phyloP scores from a whole-genome alignment of 495 filamentous ascomycete species.

The Daldinia decipiens region DNA sequence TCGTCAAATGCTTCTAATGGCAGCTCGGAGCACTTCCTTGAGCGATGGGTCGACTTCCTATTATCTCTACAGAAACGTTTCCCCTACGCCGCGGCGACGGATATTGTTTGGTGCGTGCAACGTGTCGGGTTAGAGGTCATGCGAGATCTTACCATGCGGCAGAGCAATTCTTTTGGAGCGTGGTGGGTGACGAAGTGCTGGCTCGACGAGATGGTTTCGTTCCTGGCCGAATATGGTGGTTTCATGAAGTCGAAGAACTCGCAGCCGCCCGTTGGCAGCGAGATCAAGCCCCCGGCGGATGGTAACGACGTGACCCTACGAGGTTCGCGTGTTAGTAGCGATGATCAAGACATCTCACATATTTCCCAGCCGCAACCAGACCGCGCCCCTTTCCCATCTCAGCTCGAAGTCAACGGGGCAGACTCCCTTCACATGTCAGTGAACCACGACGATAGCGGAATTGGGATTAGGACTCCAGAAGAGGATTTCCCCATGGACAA shows the following conservation, averaged over 20 bases:
- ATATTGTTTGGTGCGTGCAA: conserved; percentile 75
- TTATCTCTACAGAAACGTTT: conserved; percentile 78
- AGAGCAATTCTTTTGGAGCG: conserved; percentile 86
- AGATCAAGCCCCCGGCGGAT: conserved; percentile 46
- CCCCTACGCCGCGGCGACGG: conserved; percentile 71
- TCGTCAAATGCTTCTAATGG: conserved; percentile 38
- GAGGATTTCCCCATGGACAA: conserved; percentile 66
- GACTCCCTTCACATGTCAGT: conserved; percentile 39
- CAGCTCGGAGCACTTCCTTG: conserved; percentile 69
- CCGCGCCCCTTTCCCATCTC: conserved; percentile 55
- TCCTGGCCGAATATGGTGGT: conserved; percentile 90
- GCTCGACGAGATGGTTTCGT: conserved; percentile 93
- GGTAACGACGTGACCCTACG: conserved; percentile 47
- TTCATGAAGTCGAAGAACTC: conserved; percentile 73
- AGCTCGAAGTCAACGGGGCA: conserved; percentile 44
- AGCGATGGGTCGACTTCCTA: conserved; percentile 87
- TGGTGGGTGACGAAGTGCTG: conserved; percentile 99
- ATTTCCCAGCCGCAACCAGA: conserved; percentile 54
- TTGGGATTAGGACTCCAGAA: conserved; percentile 71
- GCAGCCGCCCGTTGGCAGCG: conserved; percentile 13
- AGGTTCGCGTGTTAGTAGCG: conserved; percentile 55
- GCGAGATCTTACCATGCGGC: conserved; percentile 81
- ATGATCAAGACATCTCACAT: conserved; percentile 52
- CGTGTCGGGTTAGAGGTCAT: conserved; percentile 74
- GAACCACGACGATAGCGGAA: conserved; percentile 74